A percentile compares a stretch with the other conserved stretches of the same genome.
phyloP scores from a whole-genome alignment of 257 asterid species.

The Forsythia suspensa region DNA sequence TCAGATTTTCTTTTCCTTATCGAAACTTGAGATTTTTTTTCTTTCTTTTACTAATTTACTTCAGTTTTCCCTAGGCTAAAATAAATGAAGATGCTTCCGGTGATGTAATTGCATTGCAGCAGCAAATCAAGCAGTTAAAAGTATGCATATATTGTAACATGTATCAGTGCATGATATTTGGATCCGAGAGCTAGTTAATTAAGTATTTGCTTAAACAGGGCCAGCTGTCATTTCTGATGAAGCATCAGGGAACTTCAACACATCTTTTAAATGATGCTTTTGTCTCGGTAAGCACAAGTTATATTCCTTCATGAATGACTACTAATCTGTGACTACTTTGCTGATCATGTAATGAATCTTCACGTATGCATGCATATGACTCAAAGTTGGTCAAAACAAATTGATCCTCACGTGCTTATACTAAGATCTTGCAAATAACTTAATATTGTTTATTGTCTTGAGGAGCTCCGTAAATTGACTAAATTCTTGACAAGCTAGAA shows the following conservation, averaged over 20 bases:
- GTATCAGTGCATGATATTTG: constrained; percentile 23
- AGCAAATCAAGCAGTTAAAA: constrained; percentile 72
- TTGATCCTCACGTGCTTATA: background rate
- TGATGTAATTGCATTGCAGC: constrained; percentile 70
- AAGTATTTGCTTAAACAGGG: constrained; percentile 49
- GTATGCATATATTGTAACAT: constrained; percentile 31
- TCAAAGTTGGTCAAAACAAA: background rate
- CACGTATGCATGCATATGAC: background rate
- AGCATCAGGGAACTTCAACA: constrained; percentile 45
- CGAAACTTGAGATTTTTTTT: constrained; percentile 5
- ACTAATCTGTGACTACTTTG: background rate
- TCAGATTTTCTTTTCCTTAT: constrained; percentile 15
- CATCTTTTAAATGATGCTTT: constrained; percentile 28
- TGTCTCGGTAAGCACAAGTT: constrained; percentile 41
- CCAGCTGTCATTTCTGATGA: constrained; percentile 70
- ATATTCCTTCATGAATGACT: constrained; percentile 9
- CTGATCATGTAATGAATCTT: background rate
- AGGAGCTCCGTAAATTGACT: background rate
- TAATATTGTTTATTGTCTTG: background rate
- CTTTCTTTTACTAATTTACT: constrained; percentile 19
- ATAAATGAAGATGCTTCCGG: constrained; percentile 88
- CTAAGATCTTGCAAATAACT: background rate
- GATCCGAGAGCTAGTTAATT: constrained; percentile 22
- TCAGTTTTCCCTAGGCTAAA: constrained; percentile 58
- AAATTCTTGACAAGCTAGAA: background rate